Base-by-base conservation (phyloP, 257 asterid species). In the Penstemon barbatus region DNA sequence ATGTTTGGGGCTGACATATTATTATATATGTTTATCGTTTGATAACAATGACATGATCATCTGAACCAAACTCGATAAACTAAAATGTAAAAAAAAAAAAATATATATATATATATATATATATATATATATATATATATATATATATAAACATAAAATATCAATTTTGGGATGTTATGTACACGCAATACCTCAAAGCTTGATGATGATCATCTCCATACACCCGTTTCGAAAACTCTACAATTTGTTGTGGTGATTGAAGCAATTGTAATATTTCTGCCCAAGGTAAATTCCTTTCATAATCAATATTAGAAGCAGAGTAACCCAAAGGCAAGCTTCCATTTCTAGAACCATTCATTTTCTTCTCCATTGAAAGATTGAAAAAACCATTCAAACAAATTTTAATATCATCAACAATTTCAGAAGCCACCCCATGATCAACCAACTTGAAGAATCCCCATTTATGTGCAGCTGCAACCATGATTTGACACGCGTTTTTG, bases 241-340 rank as follows among this genome's bases (percentile, higher is more conserved):
- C 43, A 38, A 72, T 70, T 53, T 68, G 74, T 43, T 68, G 51
- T 13, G 78, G 74, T 8, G 75, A 77, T 48, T 63, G 78, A 13
- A 77, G 72, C 56, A 72, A 50, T 69, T 68, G 78, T 61, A 68
- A 51, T 44, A 72, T 77, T 15, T 72, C 78, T 1, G 75, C 78
- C 78, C 78, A 77, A 38, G 78, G 75, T 42, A 77, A 68, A 56
- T 77, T 77, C 5, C 57, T 33, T 7, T 66, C 65, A 19, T 72
- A 68, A 48, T 72, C 66, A 33, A 71, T 44, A 42, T 72, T 72
- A 1, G 75, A 71, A 0, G 78, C 66, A 2, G 68, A 72, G 56
- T 72, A 68, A 3, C 63, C 78, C 57, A 77, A 68, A 2, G 81
- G 64, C 40, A 76, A 39, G 46, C 50, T 55, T 52, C 64, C 57